phyloP scores from a whole-genome alignment of 192 early-diverging fungal genomes.

The Backusella circina region DNA sequence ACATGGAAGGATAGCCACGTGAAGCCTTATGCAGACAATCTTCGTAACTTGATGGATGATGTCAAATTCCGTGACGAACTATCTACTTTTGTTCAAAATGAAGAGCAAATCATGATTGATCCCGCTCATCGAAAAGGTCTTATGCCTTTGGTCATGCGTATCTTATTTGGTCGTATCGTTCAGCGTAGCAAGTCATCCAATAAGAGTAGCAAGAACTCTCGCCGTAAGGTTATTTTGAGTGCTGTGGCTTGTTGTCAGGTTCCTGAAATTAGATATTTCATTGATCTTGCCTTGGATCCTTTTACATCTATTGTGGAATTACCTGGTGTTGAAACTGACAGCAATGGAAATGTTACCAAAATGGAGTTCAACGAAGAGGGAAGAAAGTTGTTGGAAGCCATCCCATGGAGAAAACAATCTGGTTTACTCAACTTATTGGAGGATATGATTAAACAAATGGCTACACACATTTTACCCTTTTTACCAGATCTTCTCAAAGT shows the following conservation, averaged over 20 bases:
- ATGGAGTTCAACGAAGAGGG: constrained; percentile 24
- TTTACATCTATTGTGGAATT: constrained; percentile 54
- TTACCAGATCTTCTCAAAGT: constrained; percentile 71
- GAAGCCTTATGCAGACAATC: constrained; percentile 68
- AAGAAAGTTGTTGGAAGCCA: constrained; percentile 23
- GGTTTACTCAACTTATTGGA: constrained; percentile 79
- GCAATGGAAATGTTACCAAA: constrained; percentile 38
- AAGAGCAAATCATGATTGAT: constrained; percentile 57
- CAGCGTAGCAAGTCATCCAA: constrained; percentile 70
- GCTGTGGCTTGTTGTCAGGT: constrained; percentile 67
- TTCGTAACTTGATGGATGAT: constrained; percentile 79
- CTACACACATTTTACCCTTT: constrained; percentile 65
- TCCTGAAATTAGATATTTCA: constrained; percentile 65
- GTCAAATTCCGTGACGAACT: constrained; percentile 90
- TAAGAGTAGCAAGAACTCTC: constrained; percentile 63
- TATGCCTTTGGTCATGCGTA: constrained; percentile 72
- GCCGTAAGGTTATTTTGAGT: constrained; percentile 81
- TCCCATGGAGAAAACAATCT: constrained; percentile 60
- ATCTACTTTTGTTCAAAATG: constrained; percentile 67
- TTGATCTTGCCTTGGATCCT: constrained; percentile 80
- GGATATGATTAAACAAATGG: constrained; percentile 84
- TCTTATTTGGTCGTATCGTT: constrained; percentile 92
- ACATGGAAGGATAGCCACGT: constrained; percentile 75
- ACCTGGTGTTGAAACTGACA: constrained; percentile 22
- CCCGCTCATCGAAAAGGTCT: constrained; percentile 63